These are phyloP conservation scores for Skeletonema tropicum DNA, from an alignment of 108 stramenopile genomes.

Conservation along the genomic window DNA sequence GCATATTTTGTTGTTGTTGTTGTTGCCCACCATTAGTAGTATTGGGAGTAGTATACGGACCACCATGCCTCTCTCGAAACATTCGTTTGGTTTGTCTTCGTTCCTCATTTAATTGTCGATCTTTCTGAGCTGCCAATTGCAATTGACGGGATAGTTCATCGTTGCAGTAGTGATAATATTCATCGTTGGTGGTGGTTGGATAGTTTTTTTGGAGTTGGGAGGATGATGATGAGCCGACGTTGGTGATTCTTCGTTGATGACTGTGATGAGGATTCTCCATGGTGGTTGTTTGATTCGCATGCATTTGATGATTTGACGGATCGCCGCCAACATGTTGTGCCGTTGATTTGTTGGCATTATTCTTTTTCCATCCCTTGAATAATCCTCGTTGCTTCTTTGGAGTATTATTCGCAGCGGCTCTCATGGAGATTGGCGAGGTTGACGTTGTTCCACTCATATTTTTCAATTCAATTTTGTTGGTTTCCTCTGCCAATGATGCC, in stretches of 20 bases:
- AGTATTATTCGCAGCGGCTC: background rate
- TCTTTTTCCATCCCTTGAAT: background rate
- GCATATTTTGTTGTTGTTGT: background rate
- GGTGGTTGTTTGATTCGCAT: no score
- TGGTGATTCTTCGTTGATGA: no score
- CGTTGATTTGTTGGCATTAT: background rate
- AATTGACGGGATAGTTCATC: constrained; percentile 28
- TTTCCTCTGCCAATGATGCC: no score
- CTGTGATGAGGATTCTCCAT: no score
- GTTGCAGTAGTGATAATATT: constrained; percentile 18
- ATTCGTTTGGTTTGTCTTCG: background rate
- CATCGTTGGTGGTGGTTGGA: background rate
- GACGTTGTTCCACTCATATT: background rate
- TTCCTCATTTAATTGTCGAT: constrained; percentile 10
- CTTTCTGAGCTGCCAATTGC: constrained; percentile 12
- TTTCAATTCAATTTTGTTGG: no score
- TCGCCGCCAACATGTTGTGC: no score
- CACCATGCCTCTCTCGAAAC: background rate
- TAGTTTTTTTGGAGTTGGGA: background rate
- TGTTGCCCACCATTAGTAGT: no score
- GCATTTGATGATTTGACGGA: no score
- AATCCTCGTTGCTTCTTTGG: background rate
- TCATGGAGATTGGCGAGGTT: background rate
- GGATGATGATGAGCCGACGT: no score
- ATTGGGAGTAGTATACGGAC: no score